phyloP scores from a whole-genome alignment of 495 filamentous ascomycete species.

The Cladorrhinum samala region DNA sequence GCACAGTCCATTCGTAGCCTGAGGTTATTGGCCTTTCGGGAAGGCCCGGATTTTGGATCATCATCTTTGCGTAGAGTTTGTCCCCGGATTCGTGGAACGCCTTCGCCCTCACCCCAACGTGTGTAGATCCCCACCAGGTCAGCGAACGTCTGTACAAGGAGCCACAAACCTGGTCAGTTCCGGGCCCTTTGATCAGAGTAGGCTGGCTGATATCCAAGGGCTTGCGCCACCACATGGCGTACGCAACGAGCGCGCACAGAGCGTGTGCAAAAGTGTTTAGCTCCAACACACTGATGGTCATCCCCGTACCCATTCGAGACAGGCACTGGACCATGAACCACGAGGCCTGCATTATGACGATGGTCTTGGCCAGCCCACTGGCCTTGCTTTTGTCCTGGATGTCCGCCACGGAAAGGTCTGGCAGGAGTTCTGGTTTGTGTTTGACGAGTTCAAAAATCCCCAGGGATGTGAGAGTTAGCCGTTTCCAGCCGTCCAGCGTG shows the following conservation, averaged over 20 bases:
- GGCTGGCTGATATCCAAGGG: conserved; percentile 12
- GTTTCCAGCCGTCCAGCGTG: not conserved
- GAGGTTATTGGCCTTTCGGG: too few species aligned
- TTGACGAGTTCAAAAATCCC: not conserved
- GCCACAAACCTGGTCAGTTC: not conserved
- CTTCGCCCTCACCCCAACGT: not conserved
- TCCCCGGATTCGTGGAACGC: not conserved
- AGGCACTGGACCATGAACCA: conserved; percentile 7
- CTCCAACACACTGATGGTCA: conserved; percentile 8
- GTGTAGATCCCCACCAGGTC: not conserved
- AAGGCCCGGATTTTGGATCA: too few species aligned
- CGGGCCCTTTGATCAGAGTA: not conserved
- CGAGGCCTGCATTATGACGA: conserved; percentile 6
- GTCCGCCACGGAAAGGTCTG: conserved; percentile 1
- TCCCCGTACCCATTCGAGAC: not conserved
- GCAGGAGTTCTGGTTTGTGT: conserved; percentile 1
- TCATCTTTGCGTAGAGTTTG: too few species aligned
- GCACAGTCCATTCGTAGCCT: too few species aligned
- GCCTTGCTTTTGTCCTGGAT: conserved; percentile 14
- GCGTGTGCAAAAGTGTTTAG: conserved; percentile 14
- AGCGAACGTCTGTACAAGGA: not conserved
- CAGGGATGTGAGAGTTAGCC: not conserved
- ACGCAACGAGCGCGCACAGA: conserved; percentile 4
- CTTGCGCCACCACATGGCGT: conserved; percentile 14
- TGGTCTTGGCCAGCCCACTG: conserved; percentile 1